A percentile compares a stretch with the other conserved stretches of the same genome.
Evolutionary conservation across 169 alveolate species (phyloP).

Genomic region (Babesia ovata): DNA sequence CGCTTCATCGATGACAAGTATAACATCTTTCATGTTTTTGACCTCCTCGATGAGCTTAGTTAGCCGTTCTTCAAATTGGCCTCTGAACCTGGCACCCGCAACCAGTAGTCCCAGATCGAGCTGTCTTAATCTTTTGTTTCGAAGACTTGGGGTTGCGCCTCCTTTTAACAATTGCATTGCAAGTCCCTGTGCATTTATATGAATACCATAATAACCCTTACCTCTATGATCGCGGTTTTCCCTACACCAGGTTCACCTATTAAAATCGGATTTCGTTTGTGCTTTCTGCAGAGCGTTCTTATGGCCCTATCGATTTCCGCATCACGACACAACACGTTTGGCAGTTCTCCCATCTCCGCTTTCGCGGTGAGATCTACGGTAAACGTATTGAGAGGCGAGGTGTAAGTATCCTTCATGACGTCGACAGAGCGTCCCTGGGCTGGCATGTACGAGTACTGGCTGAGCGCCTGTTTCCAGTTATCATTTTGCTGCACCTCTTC

Average conservation of each 20-base stretch:
- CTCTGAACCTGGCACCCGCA: slow-evolving; percentile 88
- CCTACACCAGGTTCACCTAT: slow-evolving; percentile 73
- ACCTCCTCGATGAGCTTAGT: slow-evolving; percentile 83
- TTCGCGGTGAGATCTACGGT: slow-evolving; percentile 57
- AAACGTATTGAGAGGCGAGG: slow-evolving; percentile 39
- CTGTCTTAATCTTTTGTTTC: slow-evolving; percentile 37
- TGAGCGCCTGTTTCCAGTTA: slow-evolving; percentile 31
- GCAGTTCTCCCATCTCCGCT: slow-evolving; percentile 56
- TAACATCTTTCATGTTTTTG: slow-evolving; percentile 77
- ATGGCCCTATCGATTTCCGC: slow-evolving; percentile 60
- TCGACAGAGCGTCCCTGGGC: slow-evolving; percentile 42
- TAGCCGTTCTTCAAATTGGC: slow-evolving; percentile 89
- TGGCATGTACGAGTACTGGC: slow-evolving; percentile 45
- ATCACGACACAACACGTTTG: slow-evolving; percentile 58
- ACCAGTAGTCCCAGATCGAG: slow-evolving; percentile 75
- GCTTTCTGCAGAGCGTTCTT: slow-evolving; percentile 54
- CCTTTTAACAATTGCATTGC: slow-evolving; percentile 50
- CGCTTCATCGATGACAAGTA: slow-evolving; percentile 87
- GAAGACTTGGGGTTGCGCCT: slow-evolving; percentile 8
- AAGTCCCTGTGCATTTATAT: slow-evolving; percentile 24
- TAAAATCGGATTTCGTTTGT: slow-evolving; percentile 56
- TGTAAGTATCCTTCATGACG: slow-evolving; percentile 10
- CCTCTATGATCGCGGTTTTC: slow-evolving; percentile 68
- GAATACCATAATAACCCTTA: not conserved
- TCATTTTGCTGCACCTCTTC: slow-evolving; percentile 24